These are phyloP conservation scores for Leucoagaricus sp. DNA, from an alignment of 1,284 basidiomycete genomes.

Conservation along the genomic window DNA sequence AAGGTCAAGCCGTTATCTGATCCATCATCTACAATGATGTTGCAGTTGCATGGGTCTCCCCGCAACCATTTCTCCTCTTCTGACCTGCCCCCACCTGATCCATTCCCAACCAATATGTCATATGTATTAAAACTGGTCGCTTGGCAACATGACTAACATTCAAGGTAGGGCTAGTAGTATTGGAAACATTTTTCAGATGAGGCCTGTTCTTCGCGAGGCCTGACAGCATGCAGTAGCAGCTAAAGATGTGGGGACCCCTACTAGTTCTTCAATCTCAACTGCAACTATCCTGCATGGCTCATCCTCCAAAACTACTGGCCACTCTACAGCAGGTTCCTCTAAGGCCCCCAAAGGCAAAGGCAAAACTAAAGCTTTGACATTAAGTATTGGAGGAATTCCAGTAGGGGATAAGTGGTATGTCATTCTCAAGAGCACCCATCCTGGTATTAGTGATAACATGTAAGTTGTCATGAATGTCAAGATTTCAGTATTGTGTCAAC, in stretches of 20 bases:
- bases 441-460: background rate
- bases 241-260: background rate
- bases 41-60: background rate
- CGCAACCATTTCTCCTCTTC: background rate
- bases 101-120: background rate
- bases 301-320: too few species aligned
- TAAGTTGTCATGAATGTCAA: background rate
- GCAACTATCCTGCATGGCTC: too few species aligned
- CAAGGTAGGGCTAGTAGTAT: background rate
- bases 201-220: background rate
- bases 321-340: too few species aligned
- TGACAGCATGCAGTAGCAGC: background rate
- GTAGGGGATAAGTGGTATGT: background rate
- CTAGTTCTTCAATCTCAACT: too few species aligned
- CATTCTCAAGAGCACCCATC: background rate
- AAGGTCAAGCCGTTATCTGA: background rate
- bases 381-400: too few species aligned
- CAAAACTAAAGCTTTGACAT: too few species aligned
- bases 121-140: background rate
- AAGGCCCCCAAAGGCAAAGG: too few species aligned
- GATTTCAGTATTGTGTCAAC: background rate
- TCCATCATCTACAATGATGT: background rate
- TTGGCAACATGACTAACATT: background rate
- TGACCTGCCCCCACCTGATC: background rate
- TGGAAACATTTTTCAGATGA: background rate